phyloP scores from a whole-genome alignment of 345 rosid genomes.

The Eucalyptus globulus region DNA sequence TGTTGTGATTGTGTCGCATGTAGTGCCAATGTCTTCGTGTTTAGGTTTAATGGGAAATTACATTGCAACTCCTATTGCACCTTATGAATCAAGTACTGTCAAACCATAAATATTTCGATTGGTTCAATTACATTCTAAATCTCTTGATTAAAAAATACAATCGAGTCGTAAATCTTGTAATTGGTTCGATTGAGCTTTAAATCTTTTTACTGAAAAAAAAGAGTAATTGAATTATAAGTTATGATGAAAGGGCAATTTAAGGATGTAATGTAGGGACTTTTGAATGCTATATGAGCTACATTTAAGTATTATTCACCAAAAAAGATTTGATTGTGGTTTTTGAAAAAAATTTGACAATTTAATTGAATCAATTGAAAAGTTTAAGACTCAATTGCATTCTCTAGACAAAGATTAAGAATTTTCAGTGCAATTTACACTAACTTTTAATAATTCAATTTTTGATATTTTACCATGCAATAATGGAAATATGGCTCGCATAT shows the following conservation, averaged over 20 bases:
- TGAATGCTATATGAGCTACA: not conserved
- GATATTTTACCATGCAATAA: not conserved
- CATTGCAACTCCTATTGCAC: not conserved
- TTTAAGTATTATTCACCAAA: not conserved
- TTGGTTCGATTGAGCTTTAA: too few relatives aligned
- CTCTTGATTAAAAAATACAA: too few relatives aligned
- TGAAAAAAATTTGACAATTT: not conserved
- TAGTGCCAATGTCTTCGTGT: rapidly evolving
- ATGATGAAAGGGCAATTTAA: not conserved
- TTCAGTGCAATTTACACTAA: rapidly evolving
- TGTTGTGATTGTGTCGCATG: rapidly evolving
- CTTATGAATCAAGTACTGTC: rapidly evolving
- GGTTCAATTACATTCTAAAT: not conserved
- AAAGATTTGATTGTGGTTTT: rapidly evolving
- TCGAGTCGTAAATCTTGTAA: too few relatives aligned
- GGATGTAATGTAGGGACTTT: not conserved
- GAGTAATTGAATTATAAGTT: not conserved
- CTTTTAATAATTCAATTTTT: not conserved
- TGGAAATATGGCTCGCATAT: rapidly evolving
- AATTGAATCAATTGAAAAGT: not conserved
- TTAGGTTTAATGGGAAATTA: not conserved
- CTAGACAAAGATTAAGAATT: not conserved
- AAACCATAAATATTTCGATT: rapidly evolving
- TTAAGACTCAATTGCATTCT: not conserved
- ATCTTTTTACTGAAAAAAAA: not conserved